phyloP scores from a whole-genome alignment of 176 grass and related monocot genomes.

The Musa acuminata region DNA sequence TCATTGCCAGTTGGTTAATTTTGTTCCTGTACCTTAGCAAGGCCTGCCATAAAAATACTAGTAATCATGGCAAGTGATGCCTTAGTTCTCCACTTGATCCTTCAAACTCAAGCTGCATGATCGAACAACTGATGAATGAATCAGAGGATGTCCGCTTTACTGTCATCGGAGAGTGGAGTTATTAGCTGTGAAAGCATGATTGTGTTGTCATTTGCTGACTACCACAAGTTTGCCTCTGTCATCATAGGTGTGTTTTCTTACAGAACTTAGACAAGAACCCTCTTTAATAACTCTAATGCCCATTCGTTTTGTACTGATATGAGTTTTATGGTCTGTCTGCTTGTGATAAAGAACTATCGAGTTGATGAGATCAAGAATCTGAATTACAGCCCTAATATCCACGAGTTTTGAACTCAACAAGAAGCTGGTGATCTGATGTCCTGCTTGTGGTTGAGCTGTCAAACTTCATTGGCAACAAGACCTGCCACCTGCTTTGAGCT shows the following conservation, averaged over 20 bases:
- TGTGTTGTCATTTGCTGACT: no score
- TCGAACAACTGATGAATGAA: no score
- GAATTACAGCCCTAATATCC: background rate
- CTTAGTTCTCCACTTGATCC: background rate
- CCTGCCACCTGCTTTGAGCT: background rate
- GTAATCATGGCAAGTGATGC: background rate
- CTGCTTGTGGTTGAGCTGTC: background rate
- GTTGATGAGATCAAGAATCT: background rate
- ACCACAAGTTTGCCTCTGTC: no score
- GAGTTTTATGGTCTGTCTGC: background rate
- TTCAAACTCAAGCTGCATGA: no score
- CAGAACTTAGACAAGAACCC: background rate
- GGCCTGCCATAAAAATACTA: background rate
- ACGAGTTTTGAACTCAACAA: background rate
- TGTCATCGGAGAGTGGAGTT: no score
- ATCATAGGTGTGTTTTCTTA: no score
- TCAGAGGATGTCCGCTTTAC: no score
- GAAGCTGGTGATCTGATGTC: background rate
- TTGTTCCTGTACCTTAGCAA: background rate
- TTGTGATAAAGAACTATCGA: background rate
- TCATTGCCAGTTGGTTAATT: background rate
- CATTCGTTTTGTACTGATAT: background rate
- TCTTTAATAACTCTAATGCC: background rate
- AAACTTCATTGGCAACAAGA: background rate
- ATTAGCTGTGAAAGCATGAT: no score